Evolutionary conservation across 2,329 filamentous ascomycete species (phyloP), one percentile per base, ranked within the genome.

Genomic region (Davidsoniella virescens): DNA sequence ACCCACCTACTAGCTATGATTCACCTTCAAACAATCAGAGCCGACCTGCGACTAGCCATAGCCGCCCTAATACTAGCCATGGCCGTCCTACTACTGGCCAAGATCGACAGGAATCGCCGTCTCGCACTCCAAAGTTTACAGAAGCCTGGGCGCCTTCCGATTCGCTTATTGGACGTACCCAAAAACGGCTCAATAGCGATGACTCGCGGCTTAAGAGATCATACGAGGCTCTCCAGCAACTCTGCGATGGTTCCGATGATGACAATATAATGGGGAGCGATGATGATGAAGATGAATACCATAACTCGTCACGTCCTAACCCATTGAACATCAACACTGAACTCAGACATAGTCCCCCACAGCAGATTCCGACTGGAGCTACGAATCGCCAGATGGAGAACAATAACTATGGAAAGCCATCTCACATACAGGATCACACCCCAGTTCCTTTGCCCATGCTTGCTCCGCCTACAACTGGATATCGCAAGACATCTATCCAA

Each of bases 131-230:
- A 40, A 70, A 64, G 55, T 75, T 75, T 56, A 75, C 68, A 4
- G 73, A 76, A 57, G 66, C 71, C 0, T 77, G 73, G 73, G 68
- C 68, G 54, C 64, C 73, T 2, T 69, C 71, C 1, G 72, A 76
- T 38, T 73, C 72, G 2, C 67, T 75, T 40, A 67, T 74, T 58
- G 68, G 65, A 47, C 69, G 72, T 56, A 76, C 73, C 2, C 70
- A 75, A 54, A 66, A 75, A 56, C 68, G 70, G n/a, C 29, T 50
- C 5, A 68, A 70, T 55, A 64, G 65, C 54, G 63, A 64, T 4
- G 60, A 63, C 51, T 62, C 62, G 48, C 60, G 59, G 46, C 58
- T 57, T 36, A 61, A 49, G 16, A 62, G 62, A 51, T 57, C 65
- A 29, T 77, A 78, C 60, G 65, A 71, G 46, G 64, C 67, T 5